A percentile compares a stretch with the other conserved stretches of the same genome.
phyloP scores from a whole-genome alignment of 371 early-diverging fungal species.

The Haplosporangium sp. region DNA sequence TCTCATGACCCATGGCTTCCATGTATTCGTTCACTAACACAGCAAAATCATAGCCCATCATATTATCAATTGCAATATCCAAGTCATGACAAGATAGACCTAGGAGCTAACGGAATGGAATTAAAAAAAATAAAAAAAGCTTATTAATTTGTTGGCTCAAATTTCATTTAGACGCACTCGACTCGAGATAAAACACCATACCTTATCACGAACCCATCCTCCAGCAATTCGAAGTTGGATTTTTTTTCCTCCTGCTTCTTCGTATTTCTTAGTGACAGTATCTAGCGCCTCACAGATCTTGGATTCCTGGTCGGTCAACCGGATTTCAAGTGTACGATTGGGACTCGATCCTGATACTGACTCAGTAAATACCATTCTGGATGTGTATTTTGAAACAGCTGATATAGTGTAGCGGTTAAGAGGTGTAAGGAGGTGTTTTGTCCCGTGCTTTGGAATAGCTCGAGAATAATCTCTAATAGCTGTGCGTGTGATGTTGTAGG shows the following conservation, averaged over 20 bases:
- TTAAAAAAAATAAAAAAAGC: not conserved
- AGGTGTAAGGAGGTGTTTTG: not conserved
- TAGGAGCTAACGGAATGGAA: constrained; percentile 73
- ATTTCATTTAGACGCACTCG: not conserved
- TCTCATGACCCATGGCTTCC: constrained; percentile 61
- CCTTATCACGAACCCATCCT: constrained; percentile 99
- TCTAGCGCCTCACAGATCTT: constrained; percentile 73
- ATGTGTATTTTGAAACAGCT: not conserved
- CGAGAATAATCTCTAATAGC: constrained; percentile 5
- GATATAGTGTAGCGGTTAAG: not conserved
- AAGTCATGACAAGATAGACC: constrained; percentile 92
- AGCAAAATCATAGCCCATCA: constrained; percentile 98
- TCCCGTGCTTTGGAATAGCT: constrained; percentile 1
- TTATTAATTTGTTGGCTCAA: not conserved
- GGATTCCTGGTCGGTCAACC: constrained; percentile 66
- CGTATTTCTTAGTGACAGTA: constrained; percentile 67
- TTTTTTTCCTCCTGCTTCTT: constrained; percentile 61
- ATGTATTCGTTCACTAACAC: constrained; percentile 77
- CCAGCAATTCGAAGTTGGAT: constrained; percentile 94
- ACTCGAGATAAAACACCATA: constrained; percentile 19
- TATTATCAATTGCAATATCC: constrained; percentile 95
- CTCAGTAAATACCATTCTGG: constrained; percentile 1
- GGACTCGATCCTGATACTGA: not conserved
- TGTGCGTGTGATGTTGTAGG: constrained; percentile 9
- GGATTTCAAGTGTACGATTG: constrained; percentile 22